Conservation (phyloP, 169 alveolate genomes). For the Besnoitia besnoiti region DNA sequence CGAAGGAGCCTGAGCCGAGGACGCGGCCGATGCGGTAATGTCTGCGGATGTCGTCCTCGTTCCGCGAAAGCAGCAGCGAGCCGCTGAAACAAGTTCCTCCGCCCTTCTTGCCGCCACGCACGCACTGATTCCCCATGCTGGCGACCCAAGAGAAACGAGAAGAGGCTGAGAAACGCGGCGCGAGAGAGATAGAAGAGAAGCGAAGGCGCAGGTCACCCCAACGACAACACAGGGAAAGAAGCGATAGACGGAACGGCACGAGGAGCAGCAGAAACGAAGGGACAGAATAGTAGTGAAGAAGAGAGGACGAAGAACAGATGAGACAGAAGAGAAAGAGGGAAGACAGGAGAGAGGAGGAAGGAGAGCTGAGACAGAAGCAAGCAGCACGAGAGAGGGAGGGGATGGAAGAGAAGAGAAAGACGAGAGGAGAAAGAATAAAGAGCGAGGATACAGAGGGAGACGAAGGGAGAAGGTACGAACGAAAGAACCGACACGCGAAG, state of each 20-base stretch:
- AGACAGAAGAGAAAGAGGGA: not conserved
- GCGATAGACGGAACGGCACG: not conserved
- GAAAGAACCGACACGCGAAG: no score
- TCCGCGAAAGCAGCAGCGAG: conserved; percentile 8
- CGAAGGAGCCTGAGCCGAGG: conserved; percentile 74
- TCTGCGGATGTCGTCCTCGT: conserved; percentile 63
- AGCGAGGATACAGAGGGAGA: no score
- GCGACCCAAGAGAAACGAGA: not conserved
- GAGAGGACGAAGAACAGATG: not conserved
- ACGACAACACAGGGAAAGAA: no score
- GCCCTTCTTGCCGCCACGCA: not conserved
- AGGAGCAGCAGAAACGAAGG: not conserved
- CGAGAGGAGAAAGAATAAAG: no score
- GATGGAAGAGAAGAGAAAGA: no score
- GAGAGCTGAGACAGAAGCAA: no score
- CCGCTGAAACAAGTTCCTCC: not conserved
- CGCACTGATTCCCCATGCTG: not conserved
- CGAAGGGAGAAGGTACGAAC: no score
- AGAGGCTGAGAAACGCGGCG: not conserved
- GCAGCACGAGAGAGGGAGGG: no score
- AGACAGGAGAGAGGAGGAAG: not conserved
- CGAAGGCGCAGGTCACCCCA: no score
- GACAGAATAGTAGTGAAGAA: no score
- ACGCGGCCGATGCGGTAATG: conserved; percentile 57
- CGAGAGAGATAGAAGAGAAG: not conserved